Conservation (phyloP, 2,329 filamentous ascomycete genomes). For the Exophiala aquamarina region DNA sequence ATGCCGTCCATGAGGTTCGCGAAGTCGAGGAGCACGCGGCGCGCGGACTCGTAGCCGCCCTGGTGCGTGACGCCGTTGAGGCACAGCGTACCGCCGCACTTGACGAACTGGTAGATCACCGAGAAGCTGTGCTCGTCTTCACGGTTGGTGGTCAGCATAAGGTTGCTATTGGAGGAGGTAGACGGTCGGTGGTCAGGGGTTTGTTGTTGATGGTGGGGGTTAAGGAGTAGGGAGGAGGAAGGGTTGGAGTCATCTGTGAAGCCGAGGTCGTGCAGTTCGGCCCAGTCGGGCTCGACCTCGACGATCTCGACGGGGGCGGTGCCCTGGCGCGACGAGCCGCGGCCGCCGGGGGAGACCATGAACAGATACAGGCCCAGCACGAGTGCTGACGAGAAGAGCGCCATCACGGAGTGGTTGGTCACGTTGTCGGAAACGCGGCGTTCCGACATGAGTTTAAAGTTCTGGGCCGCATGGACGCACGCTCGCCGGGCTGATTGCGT, state of each 20-base stretch:
- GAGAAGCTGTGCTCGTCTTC: constrained; percentile 18
- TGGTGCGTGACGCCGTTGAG: constrained; percentile 50
- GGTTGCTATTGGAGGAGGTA: constrained; percentile 35
- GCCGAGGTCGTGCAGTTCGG: constrained; percentile 33
- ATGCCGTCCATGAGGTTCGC: constrained; percentile 54
- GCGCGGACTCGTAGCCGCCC: constrained; percentile 52
- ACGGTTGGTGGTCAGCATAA: constrained; percentile 41
- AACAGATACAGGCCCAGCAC: constrained; percentile 55
- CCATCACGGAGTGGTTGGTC: constrained; percentile 51
- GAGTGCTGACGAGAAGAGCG: constrained; percentile 52
- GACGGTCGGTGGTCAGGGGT: too few relatives aligned
- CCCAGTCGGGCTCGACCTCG: constrained; percentile 52
- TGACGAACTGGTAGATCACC: constrained; percentile 42
- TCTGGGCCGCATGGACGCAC: constrained; percentile 54
- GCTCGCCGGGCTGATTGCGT: constrained; percentile 51
- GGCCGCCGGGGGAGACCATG: constrained; percentile 38
- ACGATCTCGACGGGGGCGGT: constrained; percentile 42
- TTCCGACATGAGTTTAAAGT: constrained; percentile 52
- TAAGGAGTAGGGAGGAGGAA: constrained; percentile 1
- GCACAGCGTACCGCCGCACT: constrained; percentile 48
- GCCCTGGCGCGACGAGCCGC: constrained; percentile 29
- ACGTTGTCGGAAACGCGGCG: constrained; percentile 54
- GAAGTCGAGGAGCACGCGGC: constrained; percentile 52
- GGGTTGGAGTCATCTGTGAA: constrained; percentile 13
- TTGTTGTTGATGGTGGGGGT: constrained; percentile 13